phyloP scores from a whole-genome alignment of 331 rosid genomes.

The Phaseolus coccineus region DNA sequence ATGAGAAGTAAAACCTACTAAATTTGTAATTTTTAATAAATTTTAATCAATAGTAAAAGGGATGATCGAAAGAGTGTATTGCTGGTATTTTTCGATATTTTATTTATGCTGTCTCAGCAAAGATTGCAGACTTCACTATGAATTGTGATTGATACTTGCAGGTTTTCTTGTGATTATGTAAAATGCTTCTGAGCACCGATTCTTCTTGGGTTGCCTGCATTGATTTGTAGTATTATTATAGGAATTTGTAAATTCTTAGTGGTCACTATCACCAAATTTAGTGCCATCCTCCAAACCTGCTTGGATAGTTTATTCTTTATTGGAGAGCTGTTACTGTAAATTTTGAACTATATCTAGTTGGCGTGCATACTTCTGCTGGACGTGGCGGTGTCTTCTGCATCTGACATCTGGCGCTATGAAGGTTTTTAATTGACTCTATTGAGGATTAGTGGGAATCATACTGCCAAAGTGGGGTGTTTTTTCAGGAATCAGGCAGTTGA shows the following conservation, averaged over 20 bases:
- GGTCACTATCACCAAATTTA: slow-evolving; percentile 46
- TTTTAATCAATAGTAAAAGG: neutral
- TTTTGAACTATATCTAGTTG: slow-evolving; percentile 58
- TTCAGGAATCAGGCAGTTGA: slow-evolving; percentile 50
- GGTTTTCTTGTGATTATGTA: slow-evolving; percentile 57
- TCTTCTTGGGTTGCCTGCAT: slow-evolving; percentile 62
- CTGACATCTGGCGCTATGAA: slow-evolving; percentile 50
- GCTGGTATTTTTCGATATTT: neutral
- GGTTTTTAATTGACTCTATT: slow-evolving; percentile 46
- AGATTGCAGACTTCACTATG: slow-evolving; percentile 25
- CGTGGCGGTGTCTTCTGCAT: slow-evolving; percentile 53
- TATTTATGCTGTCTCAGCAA: slow-evolving; percentile 27
- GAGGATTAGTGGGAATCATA: slow-evolving; percentile 51
- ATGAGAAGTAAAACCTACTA: neutral
- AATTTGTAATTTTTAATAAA: no score
- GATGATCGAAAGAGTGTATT: neutral
- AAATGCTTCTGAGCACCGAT: slow-evolving; percentile 57
- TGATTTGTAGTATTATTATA: slow-evolving; percentile 50
- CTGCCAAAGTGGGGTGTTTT: slow-evolving; percentile 42
- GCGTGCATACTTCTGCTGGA: slow-evolving; percentile 55
- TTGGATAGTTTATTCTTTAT: slow-evolving; percentile 54
- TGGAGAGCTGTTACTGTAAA: slow-evolving; percentile 54
- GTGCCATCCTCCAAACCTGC: slow-evolving; percentile 58
- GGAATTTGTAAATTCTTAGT: slow-evolving; percentile 59
- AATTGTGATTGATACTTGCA: slow-evolving; percentile 49